These are phyloP conservation scores for Zizania palustris DNA, from an alignment of 202 grass and related monocot genomes.

Conservation along the genomic window DNA sequence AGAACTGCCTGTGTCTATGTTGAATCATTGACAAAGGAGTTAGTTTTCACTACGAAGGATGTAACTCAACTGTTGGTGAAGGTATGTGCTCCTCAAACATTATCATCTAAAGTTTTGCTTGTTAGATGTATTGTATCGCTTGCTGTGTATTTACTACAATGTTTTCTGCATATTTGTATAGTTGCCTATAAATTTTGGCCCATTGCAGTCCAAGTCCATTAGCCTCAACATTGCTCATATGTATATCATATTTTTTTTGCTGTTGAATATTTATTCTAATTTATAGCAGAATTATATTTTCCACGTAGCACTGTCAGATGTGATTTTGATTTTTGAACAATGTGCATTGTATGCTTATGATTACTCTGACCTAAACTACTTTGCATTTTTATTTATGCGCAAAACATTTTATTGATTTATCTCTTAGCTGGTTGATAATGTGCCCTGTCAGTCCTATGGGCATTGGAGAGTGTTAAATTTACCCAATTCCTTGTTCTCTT, in stretches of 20 bases:
- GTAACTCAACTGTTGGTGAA: conserved; percentile 58
- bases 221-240: neutral
- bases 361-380: conserved; percentile 14
- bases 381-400: neutral
- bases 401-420: neutral
- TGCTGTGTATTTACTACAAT: too few species aligned
- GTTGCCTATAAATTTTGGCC: too few species aligned
- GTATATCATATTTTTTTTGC: conserved; percentile 6
- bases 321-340: conserved; percentile 11
- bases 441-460: neutral
- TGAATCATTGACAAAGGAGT: conserved; percentile 64
- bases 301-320: neutral
- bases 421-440: neutral
- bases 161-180: too few species aligned
- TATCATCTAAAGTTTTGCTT: conserved; percentile 5
- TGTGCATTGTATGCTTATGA: neutral
- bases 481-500: neutral
- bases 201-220: too few species aligned
- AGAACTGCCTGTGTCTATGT: conserved; percentile 57
- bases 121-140: too few species aligned
- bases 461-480: conserved; percentile 18
- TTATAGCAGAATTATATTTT: neutral
- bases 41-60: conserved; percentile 53
- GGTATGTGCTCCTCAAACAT: conserved; percentile 34
- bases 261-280: conserved; percentile 30